Conservation (phyloP, 2,329 filamentous ascomycete genomes). For the Penicillium sp. region DNA sequence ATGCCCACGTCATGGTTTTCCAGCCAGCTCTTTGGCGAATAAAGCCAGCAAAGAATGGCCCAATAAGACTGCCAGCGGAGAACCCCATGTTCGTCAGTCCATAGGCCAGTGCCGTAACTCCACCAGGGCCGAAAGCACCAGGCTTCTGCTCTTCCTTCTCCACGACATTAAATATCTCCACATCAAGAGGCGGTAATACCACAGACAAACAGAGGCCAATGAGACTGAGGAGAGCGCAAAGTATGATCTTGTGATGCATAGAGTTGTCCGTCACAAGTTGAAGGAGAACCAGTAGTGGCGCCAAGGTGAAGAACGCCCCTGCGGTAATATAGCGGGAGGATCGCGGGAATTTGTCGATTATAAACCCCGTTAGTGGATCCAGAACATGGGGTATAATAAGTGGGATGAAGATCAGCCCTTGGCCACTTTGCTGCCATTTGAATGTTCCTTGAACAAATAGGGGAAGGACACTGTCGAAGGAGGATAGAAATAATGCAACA, state of each 20-base stretch:
- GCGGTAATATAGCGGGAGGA: slow-evolving; percentile 56
- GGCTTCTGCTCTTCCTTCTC: slow-evolving; percentile 32
- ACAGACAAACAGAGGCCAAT: slow-evolving; percentile 59
- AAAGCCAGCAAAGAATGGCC: not conserved
- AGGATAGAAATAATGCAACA: slow-evolving; percentile 50
- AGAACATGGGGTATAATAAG: slow-evolving; percentile 33
- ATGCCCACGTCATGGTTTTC: not conserved
- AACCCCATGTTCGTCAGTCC: not conserved
- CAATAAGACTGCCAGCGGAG: not conserved
- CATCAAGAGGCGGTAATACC: slow-evolving; percentile 64
- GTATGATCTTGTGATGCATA: slow-evolving; percentile 61
- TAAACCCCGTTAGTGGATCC: slow-evolving; percentile 33
- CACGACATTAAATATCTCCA: slow-evolving; percentile 63
- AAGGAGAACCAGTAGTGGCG: slow-evolving; percentile 63
- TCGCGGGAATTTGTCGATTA: slow-evolving; percentile 22
- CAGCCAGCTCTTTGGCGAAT: not conserved
- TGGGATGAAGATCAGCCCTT: slow-evolving; percentile 56
- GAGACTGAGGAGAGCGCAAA: slow-evolving; percentile 62
- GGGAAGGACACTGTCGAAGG: slow-evolving; percentile 58
- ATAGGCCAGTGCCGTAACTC: not conserved
- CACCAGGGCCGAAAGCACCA: not conserved
- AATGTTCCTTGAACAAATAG: slow-evolving; percentile 53
- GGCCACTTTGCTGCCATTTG: slow-evolving; percentile 51
- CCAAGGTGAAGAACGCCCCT: slow-evolving; percentile 56
- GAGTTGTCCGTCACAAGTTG: slow-evolving; percentile 62